These are phyloP conservation scores for Pharus latifolius DNA, from an alignment of 176 grass and related monocot genomes.

Conservation along the genomic window DNA sequence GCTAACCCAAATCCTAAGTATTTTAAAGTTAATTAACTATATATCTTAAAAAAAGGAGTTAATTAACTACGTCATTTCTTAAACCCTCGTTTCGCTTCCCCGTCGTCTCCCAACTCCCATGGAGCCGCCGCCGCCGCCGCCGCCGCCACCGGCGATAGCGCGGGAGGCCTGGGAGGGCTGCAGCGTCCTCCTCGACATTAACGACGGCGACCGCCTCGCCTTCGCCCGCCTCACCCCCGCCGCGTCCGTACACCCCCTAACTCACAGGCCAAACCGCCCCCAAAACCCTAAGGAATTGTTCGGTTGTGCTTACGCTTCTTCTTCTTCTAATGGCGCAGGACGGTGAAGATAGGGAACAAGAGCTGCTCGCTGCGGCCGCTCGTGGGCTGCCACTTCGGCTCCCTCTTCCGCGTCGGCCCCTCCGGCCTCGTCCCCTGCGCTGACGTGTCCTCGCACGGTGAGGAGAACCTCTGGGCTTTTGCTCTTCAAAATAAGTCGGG, in stretches of 20 bases:
- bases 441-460: slow-evolving; percentile 5
- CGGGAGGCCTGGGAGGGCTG: slow-evolving; percentile 79
- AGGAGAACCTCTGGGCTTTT: not conserved
- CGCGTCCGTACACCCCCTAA: slow-evolving; percentile 28
- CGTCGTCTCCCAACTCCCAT: not conserved
- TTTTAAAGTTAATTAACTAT: too few relatives aligned
- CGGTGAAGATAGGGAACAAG: slow-evolving; percentile 87
- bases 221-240: slow-evolving; percentile 78
- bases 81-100: not conserved
- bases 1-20: too few relatives aligned
- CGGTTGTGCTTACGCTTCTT: not conserved
- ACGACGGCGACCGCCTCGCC: slow-evolving; percentile 96
- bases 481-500: too few relatives aligned
- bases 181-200: slow-evolving; percentile 99
- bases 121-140: slow-evolving; percentile 1
- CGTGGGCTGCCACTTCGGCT: slow-evolving; percentile 68
- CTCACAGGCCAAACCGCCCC: not conserved
- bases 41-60: too few relatives aligned
- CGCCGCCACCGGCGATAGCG: not conserved
- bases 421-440: slow-evolving; percentile 26
- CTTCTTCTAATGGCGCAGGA: slow-evolving; percentile 18
- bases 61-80: too few relatives aligned
- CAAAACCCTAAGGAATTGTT: not conserved
- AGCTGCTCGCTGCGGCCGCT: slow-evolving; percentile 65
- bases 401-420: slow-evolving; percentile 47